A percentile compares a stretch with the other conserved stretches of the same genome.
phyloP scores from a whole-genome alignment of 345 rosid genomes.

The Lepidium africanum region DNA sequence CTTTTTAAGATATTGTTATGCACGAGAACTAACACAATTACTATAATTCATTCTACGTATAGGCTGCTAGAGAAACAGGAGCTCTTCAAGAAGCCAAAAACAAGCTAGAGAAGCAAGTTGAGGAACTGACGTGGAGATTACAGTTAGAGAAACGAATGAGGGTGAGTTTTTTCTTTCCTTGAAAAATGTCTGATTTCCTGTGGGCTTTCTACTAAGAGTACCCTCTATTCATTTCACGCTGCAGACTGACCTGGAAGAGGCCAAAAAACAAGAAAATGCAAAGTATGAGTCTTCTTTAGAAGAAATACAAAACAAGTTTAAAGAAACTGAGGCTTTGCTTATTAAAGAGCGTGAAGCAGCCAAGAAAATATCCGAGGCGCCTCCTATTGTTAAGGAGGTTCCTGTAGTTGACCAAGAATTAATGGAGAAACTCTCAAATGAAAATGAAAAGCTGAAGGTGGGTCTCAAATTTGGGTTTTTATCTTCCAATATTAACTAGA shows the following conservation, averaged over 20 bases:
- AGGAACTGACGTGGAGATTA: constrained; percentile 94
- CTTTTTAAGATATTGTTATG: background rate
- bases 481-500: background rate
- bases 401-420: constrained; percentile 66
- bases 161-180: constrained; percentile 31
- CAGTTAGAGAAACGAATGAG: constrained; percentile 98
- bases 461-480: constrained; percentile 13
- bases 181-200: background rate
- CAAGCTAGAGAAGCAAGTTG: constrained; percentile 97
- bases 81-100: constrained; percentile 99
- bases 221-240: constrained; percentile 6
- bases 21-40: background rate
- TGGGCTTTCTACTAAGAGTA: background rate
- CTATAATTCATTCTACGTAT: constrained; percentile 9
- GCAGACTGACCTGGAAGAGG: constrained; percentile 91
- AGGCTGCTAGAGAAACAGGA: constrained; percentile 99
- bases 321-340: constrained; percentile 77
- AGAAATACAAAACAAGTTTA: constrained; percentile 73
- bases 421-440: constrained; percentile 70
- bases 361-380: constrained; percentile 52
- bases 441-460: constrained; percentile 93
- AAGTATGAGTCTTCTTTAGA: constrained; percentile 79
- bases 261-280: constrained; percentile 82
- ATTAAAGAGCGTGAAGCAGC: constrained; percentile 69
- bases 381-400: constrained; percentile 81